Base-by-base conservation (phyloP, 2,329 filamentous ascomycete species). In the Colletotrichum spaethianum region DNA sequence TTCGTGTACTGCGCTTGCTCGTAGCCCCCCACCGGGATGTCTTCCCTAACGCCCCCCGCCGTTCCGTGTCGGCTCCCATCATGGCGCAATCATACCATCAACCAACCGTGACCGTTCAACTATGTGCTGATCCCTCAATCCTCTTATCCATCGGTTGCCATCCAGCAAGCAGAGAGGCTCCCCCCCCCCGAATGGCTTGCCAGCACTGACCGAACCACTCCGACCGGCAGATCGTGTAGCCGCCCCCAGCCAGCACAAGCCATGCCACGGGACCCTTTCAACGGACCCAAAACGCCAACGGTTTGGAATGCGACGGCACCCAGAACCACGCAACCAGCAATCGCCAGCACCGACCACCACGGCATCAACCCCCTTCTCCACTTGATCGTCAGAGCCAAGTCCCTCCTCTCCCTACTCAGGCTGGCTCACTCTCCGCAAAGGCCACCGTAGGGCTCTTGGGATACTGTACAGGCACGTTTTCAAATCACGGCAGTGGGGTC, bases 261-360 rank as follows among this genome's bases (percentile, higher is more conserved):
- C 44, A 38, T 7, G 33, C 33, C 33, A 40, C 44, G 11, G 23
- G 5, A 48, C 12, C 20, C 31, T 8, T 12, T 38, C 2, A 36
- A 36, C n/a, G 40, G n/a, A n/a, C 52, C 31, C 31, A 69, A 72
- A 72, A 69, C 70, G 33, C 60, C 31, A 72, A 72, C 44, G 36
- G 70, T 69, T 72, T 72, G 50, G 57, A 52, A 57, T 55, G 36
- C 48, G n/a, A 33, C 23, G 48, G 31, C n/a, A n/a, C 42, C 23
- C 46, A 33, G 23, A n/a, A 28, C 55, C 42, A 56, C 33, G 16
- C 38, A 38, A 28, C 12, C 18, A 31, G 7, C 28, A 33, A 33
- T 28, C 9, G 11, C 4, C 60, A 20, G 60, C 60, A 62, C 59
- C 20, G 50, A 61, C 59, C 59, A 48, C 33, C 18, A 23, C 44